These are phyloP conservation scores for Amauroascus verrucosus DNA, from an alignment of 2,329 filamentous ascomycete species.

Conservation along the genomic window DNA sequence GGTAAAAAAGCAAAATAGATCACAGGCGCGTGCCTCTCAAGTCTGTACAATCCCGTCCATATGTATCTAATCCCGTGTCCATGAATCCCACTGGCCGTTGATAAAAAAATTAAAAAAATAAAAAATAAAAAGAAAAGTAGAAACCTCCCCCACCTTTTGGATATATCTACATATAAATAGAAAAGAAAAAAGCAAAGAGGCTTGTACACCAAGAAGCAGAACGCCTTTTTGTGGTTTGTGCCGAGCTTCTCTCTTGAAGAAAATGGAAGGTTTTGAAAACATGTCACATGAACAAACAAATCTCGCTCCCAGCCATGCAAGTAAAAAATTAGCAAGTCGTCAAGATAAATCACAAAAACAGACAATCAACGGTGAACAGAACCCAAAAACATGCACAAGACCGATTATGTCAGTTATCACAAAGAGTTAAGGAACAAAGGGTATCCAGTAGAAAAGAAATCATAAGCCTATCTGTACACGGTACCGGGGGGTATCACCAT, in stretches of 20 bases:
- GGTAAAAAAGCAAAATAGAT: not conserved
- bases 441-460: not conserved
- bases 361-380: not conserved
- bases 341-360: not conserved
- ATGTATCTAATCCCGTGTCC: slow-evolving; percentile 1
- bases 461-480: not conserved
- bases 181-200: not conserved
- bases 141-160: not conserved
- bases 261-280: too few relatives aligned
- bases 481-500: not conserved
- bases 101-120: not conserved
- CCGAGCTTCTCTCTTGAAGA: too few relatives aligned
- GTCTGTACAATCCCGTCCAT: slow-evolving; percentile 5
- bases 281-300: not conserved
- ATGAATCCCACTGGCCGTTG: slow-evolving; percentile 2
- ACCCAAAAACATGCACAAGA: not conserved
- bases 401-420: too few relatives aligned
- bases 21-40: slow-evolving; percentile 1
- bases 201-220: slow-evolving; percentile 1
- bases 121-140: not conserved
- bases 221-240: too few relatives aligned
- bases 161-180: slow-evolving; percentile 6
- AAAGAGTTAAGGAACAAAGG: too few relatives aligned
- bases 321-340: not conserved
- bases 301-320: slow-evolving; percentile 5